phyloP scores from a whole-genome alignment of 108 stramenopile genomes.

The Epithemia pelagica region DNA sequence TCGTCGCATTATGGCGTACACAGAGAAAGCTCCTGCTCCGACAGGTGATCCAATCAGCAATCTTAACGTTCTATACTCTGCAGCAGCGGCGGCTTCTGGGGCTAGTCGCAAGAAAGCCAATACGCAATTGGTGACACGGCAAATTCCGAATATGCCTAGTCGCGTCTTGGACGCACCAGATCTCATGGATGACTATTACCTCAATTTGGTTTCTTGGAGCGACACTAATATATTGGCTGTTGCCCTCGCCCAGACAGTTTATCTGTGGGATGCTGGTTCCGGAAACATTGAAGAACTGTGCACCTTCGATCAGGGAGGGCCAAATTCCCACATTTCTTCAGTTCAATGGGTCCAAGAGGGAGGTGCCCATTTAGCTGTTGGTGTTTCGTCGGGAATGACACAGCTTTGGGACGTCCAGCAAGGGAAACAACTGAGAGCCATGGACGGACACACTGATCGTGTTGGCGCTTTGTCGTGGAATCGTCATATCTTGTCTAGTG shows the following conservation, averaged over 20 bases:
- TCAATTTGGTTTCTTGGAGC: constrained; percentile 94
- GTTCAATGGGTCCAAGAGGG: constrained; percentile 92
- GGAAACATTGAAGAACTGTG: constrained; percentile 94
- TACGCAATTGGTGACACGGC: constrained; percentile 71
- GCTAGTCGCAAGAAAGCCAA: constrained; percentile 44
- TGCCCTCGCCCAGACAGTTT: constrained; percentile 94
- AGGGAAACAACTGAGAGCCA: constrained; percentile 85
- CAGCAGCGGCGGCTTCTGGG: constrained; percentile 41
- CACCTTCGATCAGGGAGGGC: constrained; percentile 47
- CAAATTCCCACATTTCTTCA: constrained; percentile 89
- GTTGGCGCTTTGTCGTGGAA: constrained; percentile 97
- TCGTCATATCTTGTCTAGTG: constrained; percentile 84
- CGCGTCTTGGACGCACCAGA: constrained; percentile 97
- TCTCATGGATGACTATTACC: constrained; percentile 95
- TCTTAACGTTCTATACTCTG: constrained; percentile 91
- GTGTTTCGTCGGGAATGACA: constrained; percentile 77
- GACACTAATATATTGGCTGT: constrained; percentile 93
- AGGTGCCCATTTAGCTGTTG: constrained; percentile 84
- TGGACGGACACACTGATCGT: constrained; percentile 95
- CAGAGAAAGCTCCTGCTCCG: constrained; percentile 93
- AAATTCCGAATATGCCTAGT: constrained; percentile 92
- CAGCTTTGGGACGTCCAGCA: constrained; percentile 88
- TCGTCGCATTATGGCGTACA: constrained; percentile 86
- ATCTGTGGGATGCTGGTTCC: constrained; percentile 97
- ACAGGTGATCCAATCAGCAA: constrained; percentile 95